These are phyloP conservation scores for Gentiana dahurica DNA, from an alignment of 257 asterid species.

Conservation along the genomic window DNA sequence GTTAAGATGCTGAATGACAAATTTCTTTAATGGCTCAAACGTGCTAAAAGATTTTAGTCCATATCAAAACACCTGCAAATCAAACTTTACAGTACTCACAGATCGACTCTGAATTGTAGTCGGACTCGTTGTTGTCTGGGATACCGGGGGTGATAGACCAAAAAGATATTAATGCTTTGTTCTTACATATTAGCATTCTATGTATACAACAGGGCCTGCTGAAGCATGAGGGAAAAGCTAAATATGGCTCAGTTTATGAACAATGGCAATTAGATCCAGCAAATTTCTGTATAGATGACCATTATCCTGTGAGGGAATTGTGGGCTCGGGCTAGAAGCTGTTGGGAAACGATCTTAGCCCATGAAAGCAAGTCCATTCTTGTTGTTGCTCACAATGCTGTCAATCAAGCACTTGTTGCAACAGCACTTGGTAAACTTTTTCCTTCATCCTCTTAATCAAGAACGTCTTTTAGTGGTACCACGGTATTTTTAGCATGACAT, in stretches of 20 bases:
- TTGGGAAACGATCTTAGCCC: slow-evolving; percentile 65
- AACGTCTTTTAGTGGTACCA: too few relatives aligned
- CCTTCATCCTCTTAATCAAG: slow-evolving; percentile 1
- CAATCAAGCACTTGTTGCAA: slow-evolving; percentile 95
- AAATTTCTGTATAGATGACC: slow-evolving; percentile 77
- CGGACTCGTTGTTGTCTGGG: too few relatives aligned
- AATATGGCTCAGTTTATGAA: slow-evolving; percentile 65
- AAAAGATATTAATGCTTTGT: too few relatives aligned
- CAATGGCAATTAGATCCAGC: slow-evolving; percentile 93
- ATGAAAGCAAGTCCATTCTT: slow-evolving; percentile 66
- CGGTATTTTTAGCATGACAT: too few relatives aligned
- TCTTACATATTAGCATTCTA: background rate
- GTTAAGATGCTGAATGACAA: too few relatives aligned
- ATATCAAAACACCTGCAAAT: too few relatives aligned
- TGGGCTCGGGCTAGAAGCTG: slow-evolving; percentile 85
- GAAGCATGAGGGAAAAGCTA: slow-evolving; percentile 79
- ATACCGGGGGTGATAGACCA: too few relatives aligned
- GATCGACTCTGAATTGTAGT: too few relatives aligned
- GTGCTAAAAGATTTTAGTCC: too few relatives aligned
- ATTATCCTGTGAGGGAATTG: slow-evolving; percentile 88
- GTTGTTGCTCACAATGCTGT: slow-evolving; percentile 98
- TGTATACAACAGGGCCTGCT: slow-evolving; percentile 54
- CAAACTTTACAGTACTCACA: too few relatives aligned
- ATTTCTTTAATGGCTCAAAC: too few relatives aligned
- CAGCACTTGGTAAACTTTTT: slow-evolving; percentile 58